These are phyloP conservation scores for Pythium brachiatum DNA, from an alignment of 352 stramenopile genomes.

Conservation along the genomic window DNA sequence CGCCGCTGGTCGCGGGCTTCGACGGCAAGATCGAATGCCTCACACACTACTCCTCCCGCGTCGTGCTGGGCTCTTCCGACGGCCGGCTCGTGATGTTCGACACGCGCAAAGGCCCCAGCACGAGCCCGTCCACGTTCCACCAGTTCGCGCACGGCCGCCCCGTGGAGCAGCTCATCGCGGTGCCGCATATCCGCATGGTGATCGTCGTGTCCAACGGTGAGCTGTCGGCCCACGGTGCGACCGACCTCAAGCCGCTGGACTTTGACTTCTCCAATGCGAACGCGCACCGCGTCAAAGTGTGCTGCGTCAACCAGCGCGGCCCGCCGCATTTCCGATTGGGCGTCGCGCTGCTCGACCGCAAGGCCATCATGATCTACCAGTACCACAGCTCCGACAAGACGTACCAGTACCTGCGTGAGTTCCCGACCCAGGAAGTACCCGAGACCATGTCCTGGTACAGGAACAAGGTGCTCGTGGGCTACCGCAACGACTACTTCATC, in stretches of 20 bases:
- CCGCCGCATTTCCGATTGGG: conserved; percentile 82
- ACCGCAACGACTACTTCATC: conserved; percentile 71
- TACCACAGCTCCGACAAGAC: conserved; percentile 77
- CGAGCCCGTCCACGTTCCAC: conserved; percentile 48
- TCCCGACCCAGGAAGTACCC: conserved; percentile 66
- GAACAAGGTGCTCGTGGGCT: conserved; percentile 85
- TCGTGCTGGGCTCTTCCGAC: conserved; percentile 78
- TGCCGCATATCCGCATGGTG: conserved; percentile 87
- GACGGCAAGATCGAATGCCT: conserved; percentile 83
- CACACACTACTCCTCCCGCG: conserved; percentile 85
- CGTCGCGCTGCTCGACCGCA: conserved; percentile 59
- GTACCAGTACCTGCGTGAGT: conserved; percentile 79
- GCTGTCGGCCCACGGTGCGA: conserved; percentile 69
- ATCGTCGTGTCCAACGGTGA: conserved; percentile 78
- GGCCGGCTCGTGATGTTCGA: conserved; percentile 85
- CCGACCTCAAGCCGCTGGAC: conserved; percentile 68
- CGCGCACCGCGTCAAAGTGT: conserved; percentile 56
- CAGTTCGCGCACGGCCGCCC: conserved; percentile 69
- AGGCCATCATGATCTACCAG: conserved; percentile 78
- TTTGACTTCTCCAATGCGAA: conserved; percentile 86
- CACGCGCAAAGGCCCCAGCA: conserved; percentile 77
- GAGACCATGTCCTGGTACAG: conserved; percentile 86
- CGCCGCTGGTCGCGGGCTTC: conserved; percentile 67
- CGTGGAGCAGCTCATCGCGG: conserved; percentile 78
- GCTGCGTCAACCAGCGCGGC: conserved; percentile 83